Conservation (phyloP, 306 rosid species). For the Casuarina cunninghamiana region DNA sequence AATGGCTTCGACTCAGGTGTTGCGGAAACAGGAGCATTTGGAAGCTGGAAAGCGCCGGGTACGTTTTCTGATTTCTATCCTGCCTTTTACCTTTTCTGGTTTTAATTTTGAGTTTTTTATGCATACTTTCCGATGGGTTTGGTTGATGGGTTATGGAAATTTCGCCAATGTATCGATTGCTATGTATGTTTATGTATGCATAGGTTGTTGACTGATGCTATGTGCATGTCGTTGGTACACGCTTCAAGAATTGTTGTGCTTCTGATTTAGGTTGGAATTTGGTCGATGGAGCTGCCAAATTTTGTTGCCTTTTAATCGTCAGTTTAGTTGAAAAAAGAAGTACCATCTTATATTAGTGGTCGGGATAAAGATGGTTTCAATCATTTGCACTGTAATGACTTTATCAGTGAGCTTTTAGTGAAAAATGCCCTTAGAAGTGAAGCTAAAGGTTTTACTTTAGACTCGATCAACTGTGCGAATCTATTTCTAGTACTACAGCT, state of each 20-base stretch:
- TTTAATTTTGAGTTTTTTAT: slow-evolving; percentile 1
- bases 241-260: not conserved
- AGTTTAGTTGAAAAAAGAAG: not conserved
- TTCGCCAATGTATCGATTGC: not conserved
- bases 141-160: slow-evolving; percentile 1
- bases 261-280: not conserved
- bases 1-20: slow-evolving; percentile 97
- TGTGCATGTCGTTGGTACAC: not conserved
- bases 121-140: not conserved
- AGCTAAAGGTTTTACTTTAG: not conserved
- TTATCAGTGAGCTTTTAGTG: not conserved
- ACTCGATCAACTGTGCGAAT: not conserved
- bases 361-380: not conserved
- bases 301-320: not conserved
- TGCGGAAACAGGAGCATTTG: slow-evolving; percentile 83
- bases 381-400: not conserved
- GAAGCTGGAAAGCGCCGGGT: slow-evolving; percentile 98
- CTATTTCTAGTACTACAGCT: not conserved
- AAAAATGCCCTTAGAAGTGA: not conserved
- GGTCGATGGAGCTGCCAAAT: not conserved
- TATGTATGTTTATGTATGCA: not conserved
- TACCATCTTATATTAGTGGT: not conserved
- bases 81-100: slow-evolving; percentile 3
- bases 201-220: not conserved
- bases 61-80: slow-evolving; percentile 23